phyloP scores from a whole-genome alignment of 2,329 filamentous ascomycete species.

The Pseudogymnoascus sp. region DNA sequence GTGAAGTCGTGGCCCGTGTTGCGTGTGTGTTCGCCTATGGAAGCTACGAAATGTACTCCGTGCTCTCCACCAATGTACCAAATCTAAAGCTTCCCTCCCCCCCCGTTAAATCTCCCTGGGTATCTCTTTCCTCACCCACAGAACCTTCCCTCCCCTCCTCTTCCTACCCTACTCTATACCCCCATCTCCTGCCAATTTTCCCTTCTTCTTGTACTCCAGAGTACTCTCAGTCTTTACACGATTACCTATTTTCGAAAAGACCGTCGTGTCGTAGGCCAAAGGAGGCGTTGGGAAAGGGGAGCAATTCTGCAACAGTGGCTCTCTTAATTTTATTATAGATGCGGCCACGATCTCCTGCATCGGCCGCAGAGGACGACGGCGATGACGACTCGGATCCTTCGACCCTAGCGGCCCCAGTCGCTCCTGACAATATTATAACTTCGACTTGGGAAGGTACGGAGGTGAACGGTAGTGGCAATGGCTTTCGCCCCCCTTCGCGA shows the following conservation, averaged over 20 bases:
- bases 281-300: slow-evolving; percentile 7
- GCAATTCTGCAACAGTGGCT: slow-evolving; percentile 1
- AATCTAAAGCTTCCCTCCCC: not conserved
- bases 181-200: not conserved
- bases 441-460: slow-evolving; percentile 3
- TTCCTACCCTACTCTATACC: not conserved
- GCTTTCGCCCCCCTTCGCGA: slow-evolving; percentile 3
- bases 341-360: slow-evolving; percentile 30
- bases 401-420: slow-evolving; percentile 7
- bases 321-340: slow-evolving; percentile 23
- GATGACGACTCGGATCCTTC: slow-evolving; percentile 17
- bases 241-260: not conserved
- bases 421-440: slow-evolving; percentile 5
- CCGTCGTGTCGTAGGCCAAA: not conserved
- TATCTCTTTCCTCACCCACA: not conserved
- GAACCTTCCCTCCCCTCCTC: not conserved
- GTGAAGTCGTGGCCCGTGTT: slow-evolving; percentile 4
- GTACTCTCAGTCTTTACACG: slow-evolving; percentile 1
- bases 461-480: not conserved
- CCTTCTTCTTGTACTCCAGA: not conserved
- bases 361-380: slow-evolving; percentile 30
- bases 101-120: slow-evolving; percentile 2
- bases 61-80: not conserved
- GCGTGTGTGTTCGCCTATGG: slow-evolving; percentile 3
- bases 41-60: not conserved